A percentile compares a stretch with the other conserved stretches of the same genome.
These are phyloP conservation scores for Erodium texanum DNA, from an alignment of 441 rosid genomes.

Conservation along the genomic window DNA sequence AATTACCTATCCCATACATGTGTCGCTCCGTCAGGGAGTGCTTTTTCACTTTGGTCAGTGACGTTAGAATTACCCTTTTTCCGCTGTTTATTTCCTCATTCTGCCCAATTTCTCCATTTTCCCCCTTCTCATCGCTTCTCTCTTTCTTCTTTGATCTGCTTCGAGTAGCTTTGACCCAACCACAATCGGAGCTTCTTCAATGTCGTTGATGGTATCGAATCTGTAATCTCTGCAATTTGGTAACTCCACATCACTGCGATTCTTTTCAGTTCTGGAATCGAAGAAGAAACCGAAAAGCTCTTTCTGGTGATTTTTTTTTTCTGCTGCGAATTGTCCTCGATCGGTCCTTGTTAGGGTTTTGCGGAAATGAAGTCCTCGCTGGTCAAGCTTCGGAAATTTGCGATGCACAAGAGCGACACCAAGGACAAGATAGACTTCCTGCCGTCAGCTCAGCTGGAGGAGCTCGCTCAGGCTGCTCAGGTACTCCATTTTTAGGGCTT, in stretches of 20 bases:
- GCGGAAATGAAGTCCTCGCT: conserved; percentile 69
- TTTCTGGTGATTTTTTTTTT: neutral
- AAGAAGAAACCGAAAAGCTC: neutral
- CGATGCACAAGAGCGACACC: conserved; percentile 56
- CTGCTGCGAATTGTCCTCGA: neutral
- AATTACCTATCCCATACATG: neutral
- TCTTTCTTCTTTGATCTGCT: conserved; percentile 22
- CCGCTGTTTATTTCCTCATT: neutral
- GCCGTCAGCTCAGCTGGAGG: conserved; percentile 50
- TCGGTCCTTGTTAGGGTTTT: conserved; percentile 29
- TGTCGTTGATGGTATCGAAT: conserved; percentile 36
- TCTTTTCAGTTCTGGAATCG: conserved; percentile 10
- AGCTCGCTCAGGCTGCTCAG: conserved; percentile 82
- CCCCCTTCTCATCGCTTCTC: neutral
- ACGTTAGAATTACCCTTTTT: neutral
- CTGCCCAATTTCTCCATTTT: neutral
- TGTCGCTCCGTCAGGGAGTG: neutral
- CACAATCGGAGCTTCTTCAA: conserved; percentile 19
- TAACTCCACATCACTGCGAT: conserved; percentile 11
- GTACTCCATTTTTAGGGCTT: conserved; percentile 22
- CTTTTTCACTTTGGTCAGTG: conserved; percentile 3
- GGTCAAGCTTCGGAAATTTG: conserved; percentile 54
- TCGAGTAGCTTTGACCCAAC: conserved; percentile 27
- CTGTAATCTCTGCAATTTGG: conserved; percentile 12
- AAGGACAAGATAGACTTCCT: conserved; percentile 56